These are phyloP conservation scores for Lunasporangiospora selenospora DNA, from an alignment of 192 early-diverging fungal genomes.

Conservation along the genomic window DNA sequence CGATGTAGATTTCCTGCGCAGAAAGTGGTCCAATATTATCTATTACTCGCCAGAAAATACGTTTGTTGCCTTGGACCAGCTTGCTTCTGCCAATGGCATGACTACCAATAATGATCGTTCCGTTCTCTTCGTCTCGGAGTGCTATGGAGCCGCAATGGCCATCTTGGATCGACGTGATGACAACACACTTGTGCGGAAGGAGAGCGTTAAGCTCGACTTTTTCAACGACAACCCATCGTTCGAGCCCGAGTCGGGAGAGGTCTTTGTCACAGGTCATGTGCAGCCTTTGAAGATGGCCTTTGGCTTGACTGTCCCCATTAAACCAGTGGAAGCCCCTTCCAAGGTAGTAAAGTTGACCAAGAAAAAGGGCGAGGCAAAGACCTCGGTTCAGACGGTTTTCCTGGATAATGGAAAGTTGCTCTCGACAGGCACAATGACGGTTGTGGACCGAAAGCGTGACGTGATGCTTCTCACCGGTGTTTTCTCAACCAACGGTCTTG, in stretches of 20 bases:
- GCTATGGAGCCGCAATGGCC: slow-evolving; percentile 21
- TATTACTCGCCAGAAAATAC: slow-evolving; percentile 35
- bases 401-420: slow-evolving; percentile 32
- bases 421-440: slow-evolving; percentile 21
- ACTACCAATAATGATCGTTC: slow-evolving; percentile 15
- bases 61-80: slow-evolving; percentile 12
- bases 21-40: slow-evolving; percentile 27
- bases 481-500: slow-evolving; percentile 13
- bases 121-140: slow-evolving; percentile 25
- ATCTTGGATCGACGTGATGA: slow-evolving; percentile 6
- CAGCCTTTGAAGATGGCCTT: background rate
- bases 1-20: slow-evolving; percentile 14
- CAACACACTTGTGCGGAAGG: slow-evolving; percentile 2
- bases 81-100: slow-evolving; percentile 35
- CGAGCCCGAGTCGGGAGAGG: slow-evolving; percentile 10
- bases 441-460: slow-evolving; percentile 35
- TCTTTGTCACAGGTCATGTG: slow-evolving; percentile 27
- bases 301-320: background rate
- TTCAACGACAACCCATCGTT: slow-evolving; percentile 30
- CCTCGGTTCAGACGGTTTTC: slow-evolving; percentile 16
- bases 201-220: slow-evolving; percentile 29
- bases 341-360: slow-evolving; percentile 32
- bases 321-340: slow-evolving; percentile 3
- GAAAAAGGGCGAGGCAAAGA: background rate
- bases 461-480: slow-evolving; percentile 34